Conservation (phyloP, 805 yeast species). For the Kodamaea nitidulidarum region DNA sequence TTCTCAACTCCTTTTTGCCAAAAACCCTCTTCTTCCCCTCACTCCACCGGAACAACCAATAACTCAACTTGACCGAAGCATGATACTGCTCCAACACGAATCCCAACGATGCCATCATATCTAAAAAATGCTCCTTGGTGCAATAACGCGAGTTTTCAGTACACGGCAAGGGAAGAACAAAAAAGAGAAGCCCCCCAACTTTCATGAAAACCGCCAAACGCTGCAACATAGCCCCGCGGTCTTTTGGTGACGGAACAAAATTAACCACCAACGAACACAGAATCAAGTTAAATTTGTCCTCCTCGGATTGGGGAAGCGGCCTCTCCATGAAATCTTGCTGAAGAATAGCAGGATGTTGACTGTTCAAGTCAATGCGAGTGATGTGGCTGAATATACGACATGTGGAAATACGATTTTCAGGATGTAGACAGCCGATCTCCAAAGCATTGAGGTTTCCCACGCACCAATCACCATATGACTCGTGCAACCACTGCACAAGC, state of each 20-base stretch:
- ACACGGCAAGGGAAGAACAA: conserved; percentile 90
- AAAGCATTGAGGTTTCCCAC: conserved; percentile 41
- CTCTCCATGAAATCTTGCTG: conserved; percentile 85
- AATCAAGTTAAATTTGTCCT: conserved; percentile 56
- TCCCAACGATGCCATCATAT: conserved; percentile 60
- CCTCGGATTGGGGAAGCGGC: conserved; percentile 47
- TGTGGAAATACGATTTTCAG: conserved; percentile 63
- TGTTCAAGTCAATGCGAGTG: conserved; percentile 70
- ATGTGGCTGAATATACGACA: conserved; percentile 50
- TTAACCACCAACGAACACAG: conserved; percentile 87
- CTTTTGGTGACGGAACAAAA: conserved; percentile 70
- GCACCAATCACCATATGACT: conserved; percentile 12
- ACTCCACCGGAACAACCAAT: conserved; percentile 59
- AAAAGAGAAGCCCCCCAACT: conserved; percentile 34
- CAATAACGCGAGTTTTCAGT: conserved; percentile 77
- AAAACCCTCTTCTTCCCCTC: conserved; percentile 11
- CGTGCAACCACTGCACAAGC: conserved; percentile 67
- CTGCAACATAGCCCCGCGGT: conserved; percentile 74
- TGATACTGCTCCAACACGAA: conserved; percentile 45
- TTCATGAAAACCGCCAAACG: conserved; percentile 55
- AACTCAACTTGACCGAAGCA: conserved; percentile 67
- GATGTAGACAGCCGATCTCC: conserved; percentile 81
- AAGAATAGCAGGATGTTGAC: conserved; percentile 66
- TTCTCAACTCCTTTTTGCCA: conserved; percentile 47
- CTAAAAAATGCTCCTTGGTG: conserved; percentile 37